These are phyloP conservation scores for Cerrena zonata DNA, from an alignment of 1,284 basidiomycete species.

Conservation along the genomic window DNA sequence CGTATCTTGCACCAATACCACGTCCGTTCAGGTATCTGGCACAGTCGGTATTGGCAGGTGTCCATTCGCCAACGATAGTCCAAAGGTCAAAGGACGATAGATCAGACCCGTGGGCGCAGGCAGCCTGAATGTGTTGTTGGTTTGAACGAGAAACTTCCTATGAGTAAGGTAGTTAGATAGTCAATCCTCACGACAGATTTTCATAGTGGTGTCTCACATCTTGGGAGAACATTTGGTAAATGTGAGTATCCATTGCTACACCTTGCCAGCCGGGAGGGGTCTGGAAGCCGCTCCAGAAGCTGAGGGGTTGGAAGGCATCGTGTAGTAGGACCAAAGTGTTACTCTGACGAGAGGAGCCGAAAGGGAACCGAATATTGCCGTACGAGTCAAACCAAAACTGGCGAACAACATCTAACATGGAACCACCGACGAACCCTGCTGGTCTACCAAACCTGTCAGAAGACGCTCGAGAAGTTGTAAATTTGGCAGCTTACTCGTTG, in stretches of 20 bases:
- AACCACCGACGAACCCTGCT: slow-evolving; percentile 59
- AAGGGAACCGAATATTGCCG: slow-evolving; percentile 69
- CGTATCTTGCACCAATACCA: slow-evolving; percentile 68
- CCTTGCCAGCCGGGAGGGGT: slow-evolving; percentile 50
- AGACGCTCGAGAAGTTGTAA: slow-evolving; percentile 1
- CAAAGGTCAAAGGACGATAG: slow-evolving; percentile 61
- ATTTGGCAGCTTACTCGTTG: slow-evolving; percentile 56
- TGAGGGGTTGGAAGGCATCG: slow-evolving; percentile 79
- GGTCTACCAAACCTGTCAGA: slow-evolving; percentile 46
- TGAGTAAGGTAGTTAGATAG: neutral
- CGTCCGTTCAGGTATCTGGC: slow-evolving; percentile 64
- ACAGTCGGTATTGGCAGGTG: slow-evolving; percentile 79
- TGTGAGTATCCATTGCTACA: slow-evolving; percentile 80
- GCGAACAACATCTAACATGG: slow-evolving; percentile 49
- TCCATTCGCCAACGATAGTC: slow-evolving; percentile 83
- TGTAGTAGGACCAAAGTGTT: slow-evolving; percentile 69
- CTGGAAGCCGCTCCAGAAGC: slow-evolving; percentile 71
- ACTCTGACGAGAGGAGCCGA: slow-evolving; percentile 50
- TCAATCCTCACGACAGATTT: slow-evolving; percentile 3
- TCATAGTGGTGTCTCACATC: slow-evolving; percentile 33
- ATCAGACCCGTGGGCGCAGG: slow-evolving; percentile 46
- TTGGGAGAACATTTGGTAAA: slow-evolving; percentile 76
- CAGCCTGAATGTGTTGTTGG: slow-evolving; percentile 59
- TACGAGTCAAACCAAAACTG: slow-evolving; percentile 77
- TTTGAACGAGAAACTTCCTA: slow-evolving; percentile 50